Conservation (phyloP, 2,329 filamentous ascomycete genomes). For the Monilinia aucupariae region DNA sequence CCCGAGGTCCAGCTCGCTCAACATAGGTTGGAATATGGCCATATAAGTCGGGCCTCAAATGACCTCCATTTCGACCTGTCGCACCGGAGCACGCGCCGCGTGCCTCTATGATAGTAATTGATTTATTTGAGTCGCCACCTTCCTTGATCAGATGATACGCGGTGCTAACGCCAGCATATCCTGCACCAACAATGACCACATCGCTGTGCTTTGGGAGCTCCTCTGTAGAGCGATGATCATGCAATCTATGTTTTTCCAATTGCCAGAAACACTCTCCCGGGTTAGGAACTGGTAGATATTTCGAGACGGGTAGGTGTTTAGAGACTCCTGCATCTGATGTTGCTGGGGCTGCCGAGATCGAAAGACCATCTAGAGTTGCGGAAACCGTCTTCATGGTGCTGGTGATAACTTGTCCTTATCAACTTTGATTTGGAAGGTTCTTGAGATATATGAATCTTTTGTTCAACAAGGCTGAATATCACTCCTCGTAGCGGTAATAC, state of each 20-base stretch:
- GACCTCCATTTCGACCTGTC: constrained; percentile 55
- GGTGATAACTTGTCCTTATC: neutral
- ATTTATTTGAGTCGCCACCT: constrained; percentile 40
- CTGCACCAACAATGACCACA: constrained; percentile 25
- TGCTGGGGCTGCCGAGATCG: neutral
- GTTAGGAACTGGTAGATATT: constrained; percentile 16
- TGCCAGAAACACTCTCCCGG: constrained; percentile 20
- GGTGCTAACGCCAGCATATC: constrained; percentile 21
- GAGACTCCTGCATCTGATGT: neutral
- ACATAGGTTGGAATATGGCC: constrained; percentile 15
- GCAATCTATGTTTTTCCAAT: constrained; percentile 16
- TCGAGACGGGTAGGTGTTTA: constrained; percentile 13
- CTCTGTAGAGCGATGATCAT: constrained; percentile 22
- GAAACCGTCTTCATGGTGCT: constrained; percentile 3
- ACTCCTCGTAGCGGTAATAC: neutral
- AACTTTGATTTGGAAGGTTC: neutral
- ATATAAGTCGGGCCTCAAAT: constrained; percentile 15
- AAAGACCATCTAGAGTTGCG: neutral
- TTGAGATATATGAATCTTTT: neutral
- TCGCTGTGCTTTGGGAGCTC: constrained; percentile 21
- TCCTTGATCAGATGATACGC: constrained; percentile 32
- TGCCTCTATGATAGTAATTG: constrained; percentile 68
- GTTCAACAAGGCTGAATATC: neutral
- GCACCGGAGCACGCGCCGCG: constrained; percentile 73
- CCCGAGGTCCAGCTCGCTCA: neutral